phyloP scores from a whole-genome alignment of 2,329 filamentous ascomycete species.

The Aaosphaeria pasadenensis region DNA sequence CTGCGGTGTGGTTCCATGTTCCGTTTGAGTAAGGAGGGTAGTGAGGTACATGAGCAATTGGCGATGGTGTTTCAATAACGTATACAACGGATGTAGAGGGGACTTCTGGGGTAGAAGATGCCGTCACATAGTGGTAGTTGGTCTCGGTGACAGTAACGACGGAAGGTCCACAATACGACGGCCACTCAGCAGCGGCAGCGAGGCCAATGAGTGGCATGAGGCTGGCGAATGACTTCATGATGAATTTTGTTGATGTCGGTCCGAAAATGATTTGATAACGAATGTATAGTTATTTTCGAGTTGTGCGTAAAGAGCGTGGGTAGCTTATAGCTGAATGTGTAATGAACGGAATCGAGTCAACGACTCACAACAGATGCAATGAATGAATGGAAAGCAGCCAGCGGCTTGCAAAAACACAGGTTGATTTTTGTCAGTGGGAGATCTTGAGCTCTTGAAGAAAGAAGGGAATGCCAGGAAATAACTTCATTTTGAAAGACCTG shows the following conservation, averaged over 20 bases:
- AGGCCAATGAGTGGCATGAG: slow-evolving; percentile 5
- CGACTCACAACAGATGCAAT: slow-evolving; percentile 3
- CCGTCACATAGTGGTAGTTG: background rate
- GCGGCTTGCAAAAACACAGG: slow-evolving; percentile 3
- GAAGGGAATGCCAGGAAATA: too few species aligned
- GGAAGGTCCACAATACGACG: background rate
- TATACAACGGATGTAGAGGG: background rate
- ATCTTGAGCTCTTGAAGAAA: too few species aligned
- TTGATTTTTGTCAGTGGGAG: too few species aligned
- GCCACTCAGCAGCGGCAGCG: slow-evolving; percentile 1
- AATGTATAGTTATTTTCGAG: slow-evolving; percentile 3
- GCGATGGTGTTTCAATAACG: slow-evolving; percentile 3
- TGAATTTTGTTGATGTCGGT: background rate
- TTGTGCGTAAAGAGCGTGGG: slow-evolving; percentile 1
- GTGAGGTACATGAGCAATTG: background rate
- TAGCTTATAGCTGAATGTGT: background rate
- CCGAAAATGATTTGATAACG: background rate
- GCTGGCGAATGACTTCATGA: slow-evolving; percentile 9
- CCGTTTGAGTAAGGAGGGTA: slow-evolving; percentile 7
- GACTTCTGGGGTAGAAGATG: background rate
- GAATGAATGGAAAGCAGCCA: slow-evolving; percentile 11
- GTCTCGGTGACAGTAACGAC: slow-evolving; percentile 2
- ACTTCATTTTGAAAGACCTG: too few species aligned
- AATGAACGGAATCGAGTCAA: slow-evolving; percentile 11
- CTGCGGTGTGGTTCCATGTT: slow-evolving; percentile 1